Base-by-base conservation (phyloP, 2,329 filamentous ascomycete species). In the Xylariaceae sp. region DNA sequence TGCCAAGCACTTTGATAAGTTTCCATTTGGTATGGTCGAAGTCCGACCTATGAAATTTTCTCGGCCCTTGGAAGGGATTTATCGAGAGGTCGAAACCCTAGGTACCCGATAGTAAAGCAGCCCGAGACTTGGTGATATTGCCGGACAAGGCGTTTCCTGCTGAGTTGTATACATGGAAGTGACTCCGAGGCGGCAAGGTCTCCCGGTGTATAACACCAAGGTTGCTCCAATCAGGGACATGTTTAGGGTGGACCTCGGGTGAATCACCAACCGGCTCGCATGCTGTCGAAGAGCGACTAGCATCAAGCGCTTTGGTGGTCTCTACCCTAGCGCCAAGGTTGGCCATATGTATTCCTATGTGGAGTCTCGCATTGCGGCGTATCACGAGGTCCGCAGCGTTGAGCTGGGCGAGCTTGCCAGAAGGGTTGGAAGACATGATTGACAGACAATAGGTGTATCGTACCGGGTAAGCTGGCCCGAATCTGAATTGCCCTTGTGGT, bases 221-320 rank as follows among this genome's bases (percentile, higher is more conserved):
- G 44, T 80, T 80, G 51, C 65, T 74, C 73, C 75, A 80, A 49
- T 80, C 75, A 1, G 74, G 74, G 4, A 55, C 31, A 8, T 45
- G 36, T 7, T 51, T 39, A 2, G 60, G 60, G 21, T 54, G 39
- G 27, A 54, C 36, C 17, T 49, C 47, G 18, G n/a, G n/a, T n/a
- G n/a, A n/a, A n/a, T n/a, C n/a, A n/a, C n/a, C n/a, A n/a, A n/a
- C n/a, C n/a, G n/a, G n/a, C n/a, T n/a, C n/a, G n/a, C n/a, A n/a
- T n/a, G n/a, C n/a, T n/a, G n/a, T n/a, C n/a, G n/a, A n/a, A n/a
- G n/a, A n/a, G n/a, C n/a, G n/a, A n/a, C n/a, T n/a, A n/a, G n/a
- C n/a, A n/a, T n/a, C n/a, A n/a, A n/a, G n/a, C n/a, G n/a, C n/a
- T n/a, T n/a, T n/a, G n/a, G n/a, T n/a, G n/a, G n/a, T n/a, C n/a